Evolutionary conservation across 805 yeast genomes (phyloP).

Genomic region (Wickerhamomyces xylosicus): DNA sequence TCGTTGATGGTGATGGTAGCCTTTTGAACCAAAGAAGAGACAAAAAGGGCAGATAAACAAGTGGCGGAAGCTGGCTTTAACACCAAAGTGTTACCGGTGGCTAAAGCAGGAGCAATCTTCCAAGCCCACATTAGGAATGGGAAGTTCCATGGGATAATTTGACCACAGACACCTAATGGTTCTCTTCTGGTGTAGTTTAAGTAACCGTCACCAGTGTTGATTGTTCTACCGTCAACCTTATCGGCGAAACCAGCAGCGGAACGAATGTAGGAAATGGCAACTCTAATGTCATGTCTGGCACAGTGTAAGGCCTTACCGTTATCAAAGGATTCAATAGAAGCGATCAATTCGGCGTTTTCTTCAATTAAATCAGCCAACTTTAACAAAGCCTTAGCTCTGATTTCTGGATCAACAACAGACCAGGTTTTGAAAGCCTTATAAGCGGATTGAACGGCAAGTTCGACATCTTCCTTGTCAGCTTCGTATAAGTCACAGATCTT

Average conservation of each 20-base stretch:
- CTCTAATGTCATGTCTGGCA: constrained; percentile 37
- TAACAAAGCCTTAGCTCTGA: constrained; percentile 50
- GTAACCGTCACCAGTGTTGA: constrained; percentile 40
- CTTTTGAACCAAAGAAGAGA: constrained; percentile 41
- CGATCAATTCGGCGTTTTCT: constrained; percentile 50
- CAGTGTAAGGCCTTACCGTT: constrained; percentile 42
- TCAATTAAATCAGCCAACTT: constrained; percentile 77
- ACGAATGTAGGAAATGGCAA: constrained; percentile 36
- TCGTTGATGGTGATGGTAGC: constrained; percentile 31
- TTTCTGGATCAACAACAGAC: constrained; percentile 57
- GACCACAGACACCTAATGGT: constrained; percentile 64
- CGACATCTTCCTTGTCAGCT: constrained; percentile 70
- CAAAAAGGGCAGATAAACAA: constrained; percentile 52
- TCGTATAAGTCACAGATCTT: constrained; percentile 59
- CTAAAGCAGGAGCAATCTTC: constrained; percentile 61
- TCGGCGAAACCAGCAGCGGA: constrained; percentile 46
- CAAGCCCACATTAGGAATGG: constrained; percentile 60
- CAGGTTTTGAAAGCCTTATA: constrained; percentile 66
- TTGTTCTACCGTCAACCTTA: constrained; percentile 35
- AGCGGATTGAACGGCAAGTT: constrained; percentile 81
- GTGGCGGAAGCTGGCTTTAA: constrained; percentile 59
- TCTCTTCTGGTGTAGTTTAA: constrained; percentile 48
- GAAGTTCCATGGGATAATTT: constrained; percentile 66
- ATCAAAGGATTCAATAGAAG: constrained; percentile 40
- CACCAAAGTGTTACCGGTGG: constrained; percentile 55